Percentiles rank a stretch among this genome's conserved stretches.
Evolutionary conservation across 306 rosid genomes (phyloP).

Genomic region (Cicer pinnatifidum): DNA sequence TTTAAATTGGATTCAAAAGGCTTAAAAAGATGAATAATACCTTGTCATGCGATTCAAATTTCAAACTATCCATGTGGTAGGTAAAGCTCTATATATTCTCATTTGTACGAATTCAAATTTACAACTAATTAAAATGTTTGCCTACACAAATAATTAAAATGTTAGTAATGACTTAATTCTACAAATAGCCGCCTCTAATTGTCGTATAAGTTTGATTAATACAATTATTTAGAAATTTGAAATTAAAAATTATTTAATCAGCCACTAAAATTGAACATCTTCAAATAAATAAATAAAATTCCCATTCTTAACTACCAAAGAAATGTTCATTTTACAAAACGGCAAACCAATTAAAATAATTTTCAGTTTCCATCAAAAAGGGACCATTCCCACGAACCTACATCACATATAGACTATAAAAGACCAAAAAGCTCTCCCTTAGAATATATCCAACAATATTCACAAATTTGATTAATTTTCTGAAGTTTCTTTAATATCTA

Average conservation of each 20-base stretch:
- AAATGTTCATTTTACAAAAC: conserved; percentile 17
- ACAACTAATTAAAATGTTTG: background rate
- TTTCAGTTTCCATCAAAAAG: conserved; percentile 22
- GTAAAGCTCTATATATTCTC: conserved; percentile 15
- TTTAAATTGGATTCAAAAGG: too few species aligned
- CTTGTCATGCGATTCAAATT: background rate
- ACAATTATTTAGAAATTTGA: conserved; percentile 39
- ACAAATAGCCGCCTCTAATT: conserved; percentile 59
- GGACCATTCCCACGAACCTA: conserved; percentile 39
- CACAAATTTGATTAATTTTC: conserved; percentile 15
- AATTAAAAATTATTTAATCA: conserved; percentile 36
- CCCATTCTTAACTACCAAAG: conserved; percentile 31
- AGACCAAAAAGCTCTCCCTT: conserved; percentile 21
- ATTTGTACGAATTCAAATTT: background rate
- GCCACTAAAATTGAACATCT: conserved; percentile 52
- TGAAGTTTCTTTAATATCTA: conserved; percentile 2
- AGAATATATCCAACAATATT: conserved; percentile 39
- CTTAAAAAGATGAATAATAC: background rate
- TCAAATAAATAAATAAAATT: conserved; percentile 29
- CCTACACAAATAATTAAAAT: background rate
- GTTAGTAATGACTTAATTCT: conserved; percentile 32
- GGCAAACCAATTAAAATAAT: background rate
- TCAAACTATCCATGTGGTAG: background rate
- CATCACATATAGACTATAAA: conserved; percentile 33
- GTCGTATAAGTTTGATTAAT: conserved; percentile 32